A percentile compares a stretch with the other conserved stretches of the same genome.
These are phyloP conservation scores for Lepiota venenata DNA, from an alignment of 768 basidiomycete species.

Conservation along the genomic window DNA sequence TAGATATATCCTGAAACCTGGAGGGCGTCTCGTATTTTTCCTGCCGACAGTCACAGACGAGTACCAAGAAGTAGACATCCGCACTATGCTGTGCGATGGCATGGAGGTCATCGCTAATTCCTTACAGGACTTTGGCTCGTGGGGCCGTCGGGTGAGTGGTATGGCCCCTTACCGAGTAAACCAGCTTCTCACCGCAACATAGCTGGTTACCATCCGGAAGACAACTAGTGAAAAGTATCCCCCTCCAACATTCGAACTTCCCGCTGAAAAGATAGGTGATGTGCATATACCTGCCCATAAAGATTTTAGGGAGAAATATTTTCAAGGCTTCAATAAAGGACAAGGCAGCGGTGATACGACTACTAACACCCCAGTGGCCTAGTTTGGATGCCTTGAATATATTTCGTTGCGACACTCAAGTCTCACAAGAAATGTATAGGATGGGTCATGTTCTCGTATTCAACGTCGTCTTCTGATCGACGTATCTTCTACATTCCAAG, in stretches of 20 bases:
- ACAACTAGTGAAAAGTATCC: constrained; percentile 38
- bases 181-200: not conserved
- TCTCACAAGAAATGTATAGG: not conserved
- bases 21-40: constrained; percentile 93
- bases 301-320: constrained; percentile 87
- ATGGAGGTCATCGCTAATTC: constrained; percentile 90
- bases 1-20: constrained; percentile 79
- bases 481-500: no score
- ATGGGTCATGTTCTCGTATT: no score
- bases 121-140: constrained; percentile 89
- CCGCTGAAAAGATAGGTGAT: constrained; percentile 11
- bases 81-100: constrained; percentile 74
- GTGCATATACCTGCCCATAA: constrained; percentile 76
- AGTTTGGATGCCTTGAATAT: not conserved
- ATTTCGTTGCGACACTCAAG: not conserved
- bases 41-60: constrained; percentile 90
- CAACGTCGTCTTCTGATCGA: no score
- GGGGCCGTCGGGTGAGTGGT: constrained; percentile 81
- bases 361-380: not conserved
- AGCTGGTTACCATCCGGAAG: constrained; percentile 94
- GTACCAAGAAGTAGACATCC: constrained; percentile 84
- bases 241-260: constrained; percentile 52
- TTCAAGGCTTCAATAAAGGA: constrained; percentile 63
- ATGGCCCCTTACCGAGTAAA: not conserved
- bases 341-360: constrained; percentile 4